Base-by-base conservation (phyloP, 2,329 filamentous ascomycete genomes). In the Fusarium bulbicola region DNA sequence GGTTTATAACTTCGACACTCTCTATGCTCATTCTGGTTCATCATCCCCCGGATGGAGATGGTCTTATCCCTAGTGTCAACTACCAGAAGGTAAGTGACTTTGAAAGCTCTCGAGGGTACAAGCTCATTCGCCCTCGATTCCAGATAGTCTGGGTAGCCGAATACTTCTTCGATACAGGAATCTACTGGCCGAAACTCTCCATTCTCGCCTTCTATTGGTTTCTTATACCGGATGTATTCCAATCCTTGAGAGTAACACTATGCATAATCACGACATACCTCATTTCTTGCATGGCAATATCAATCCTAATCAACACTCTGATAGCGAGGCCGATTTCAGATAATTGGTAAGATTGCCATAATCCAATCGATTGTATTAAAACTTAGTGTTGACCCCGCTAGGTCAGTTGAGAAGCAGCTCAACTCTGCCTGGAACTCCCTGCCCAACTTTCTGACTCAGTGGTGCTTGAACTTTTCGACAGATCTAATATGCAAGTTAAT, bases 401-500 rank as follows among this genome's bases (percentile, higher is more conserved):
- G 68, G 68, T 39, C 49, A 9, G 56, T 71, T 11, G 54, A 70
- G 14, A 53, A 67, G 2, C 68, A 70, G n/a, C 20, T 61, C 9
- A 12, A 28, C 3, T 70, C 68, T 0, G 67, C 67, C 1, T 70
- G 68, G 68, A 62, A 70, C 13, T 56, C 61, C 1, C 13, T 34
- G 1, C 14, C 36, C 2, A 49, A 54, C 3, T 62, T 70, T 21
- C 28, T 60, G 4, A 32, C 52, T 2, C 67, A 70, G 15, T 70
- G 68, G 68, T 65, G 32, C 2, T 8, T 70, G 18, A 70, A 70
- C 7, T 62, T 66, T 26, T 70, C 66, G 1, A 61, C 61, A 5
- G 68, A 70, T 6, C 24, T 70, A 0, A 12, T 70, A 5, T 26
- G 68, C 66, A 15, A 15, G 26, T 28, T 28, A 4, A 28, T 28